Conservation (phyloP, 129 eudicot genomes). For the Deinandra increscens region DNA sequence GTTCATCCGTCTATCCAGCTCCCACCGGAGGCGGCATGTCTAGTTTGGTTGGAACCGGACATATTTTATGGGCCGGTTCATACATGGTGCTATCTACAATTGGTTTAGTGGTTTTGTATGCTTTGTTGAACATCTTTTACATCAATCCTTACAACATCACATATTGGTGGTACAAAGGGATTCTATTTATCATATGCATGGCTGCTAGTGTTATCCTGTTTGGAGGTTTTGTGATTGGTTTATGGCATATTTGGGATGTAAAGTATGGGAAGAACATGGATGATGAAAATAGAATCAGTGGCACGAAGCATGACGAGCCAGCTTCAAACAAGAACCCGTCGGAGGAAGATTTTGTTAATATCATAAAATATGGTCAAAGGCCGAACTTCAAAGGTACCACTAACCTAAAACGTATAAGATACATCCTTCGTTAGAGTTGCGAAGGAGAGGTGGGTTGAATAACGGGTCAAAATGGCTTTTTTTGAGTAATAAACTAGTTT, state of each 20-base stretch:
- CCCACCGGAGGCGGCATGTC: constrained; percentile 57
- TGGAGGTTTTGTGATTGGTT: constrained; percentile 67
- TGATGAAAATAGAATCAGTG: constrained; percentile 8
- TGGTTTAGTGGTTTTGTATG: constrained; percentile 56
- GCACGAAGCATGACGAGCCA: constrained; percentile 21
- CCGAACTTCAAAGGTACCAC: constrained; percentile 75
- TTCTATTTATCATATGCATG: constrained; percentile 67
- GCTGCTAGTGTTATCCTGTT: constrained; percentile 54
- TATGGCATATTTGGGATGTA: constrained; percentile 82
- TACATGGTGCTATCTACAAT: constrained; percentile 58
- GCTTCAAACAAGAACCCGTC: constrained; percentile 34
- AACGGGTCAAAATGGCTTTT: not conserved
- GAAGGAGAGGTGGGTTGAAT: not conserved
- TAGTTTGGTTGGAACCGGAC: constrained; percentile 84
- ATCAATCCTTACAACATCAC: constrained; percentile 53
- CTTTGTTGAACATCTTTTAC: constrained; percentile 46
- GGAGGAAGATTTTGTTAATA: constrained; percentile 30
- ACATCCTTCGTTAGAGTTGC: not conserved
- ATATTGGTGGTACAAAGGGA: constrained; percentile 83
- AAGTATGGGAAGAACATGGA: constrained; percentile 30
- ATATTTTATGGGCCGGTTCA: constrained; percentile 68
- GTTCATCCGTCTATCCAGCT: constrained; percentile 41
- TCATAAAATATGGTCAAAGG: constrained; percentile 63
- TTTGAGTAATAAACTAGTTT: not conserved
- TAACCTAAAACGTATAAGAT: not conserved